Conservation (phyloP, 2,329 filamentous ascomycete genomes). For the Phaeosphaeria sp. region DNA sequence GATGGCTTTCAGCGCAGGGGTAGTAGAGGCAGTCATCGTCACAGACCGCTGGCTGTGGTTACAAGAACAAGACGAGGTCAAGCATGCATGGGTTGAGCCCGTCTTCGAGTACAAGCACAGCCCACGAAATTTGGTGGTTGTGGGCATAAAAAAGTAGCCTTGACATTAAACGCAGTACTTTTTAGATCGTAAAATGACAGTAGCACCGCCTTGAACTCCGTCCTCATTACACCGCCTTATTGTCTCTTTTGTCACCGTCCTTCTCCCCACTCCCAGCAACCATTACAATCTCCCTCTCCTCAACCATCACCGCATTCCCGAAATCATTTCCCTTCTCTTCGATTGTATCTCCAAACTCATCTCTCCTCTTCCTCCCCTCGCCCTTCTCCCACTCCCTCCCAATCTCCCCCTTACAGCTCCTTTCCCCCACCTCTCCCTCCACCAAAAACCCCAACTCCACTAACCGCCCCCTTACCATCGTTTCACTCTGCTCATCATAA, state of each 20-base stretch:
- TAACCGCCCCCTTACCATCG: conserved; percentile 14
- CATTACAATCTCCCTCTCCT: not conserved
- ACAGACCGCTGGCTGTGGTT: conserved; percentile 89
- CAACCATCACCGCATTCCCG: not conserved
- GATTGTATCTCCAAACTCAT: not conserved
- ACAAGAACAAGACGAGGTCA: conserved; percentile 73
- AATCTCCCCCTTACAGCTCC: not conserved
- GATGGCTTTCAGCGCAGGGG: conserved; percentile 93
- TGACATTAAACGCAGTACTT: not conserved
- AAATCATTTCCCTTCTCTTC: not conserved
- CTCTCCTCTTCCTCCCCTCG: not conserved
- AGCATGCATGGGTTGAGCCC: conserved; percentile 86
- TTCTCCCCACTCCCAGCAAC: not conserved
- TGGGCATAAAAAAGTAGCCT: conserved; percentile 75
- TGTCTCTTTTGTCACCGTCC: not conserved
- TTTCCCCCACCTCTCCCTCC: not conserved
- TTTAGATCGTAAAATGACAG: too few relatives aligned
- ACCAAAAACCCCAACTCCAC: conserved; percentile 22
- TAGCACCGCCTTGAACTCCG: too few relatives aligned
- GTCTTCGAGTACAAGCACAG: conserved; percentile 89
- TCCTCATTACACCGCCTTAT: not conserved
- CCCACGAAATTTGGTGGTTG: conserved; percentile 90
- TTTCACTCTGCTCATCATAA: conserved; percentile 24
- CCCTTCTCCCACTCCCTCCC: not conserved
- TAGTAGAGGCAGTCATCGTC: conserved; percentile 89